These are phyloP conservation scores for Talaromyces sp. DNA, from an alignment of 2,329 filamentous ascomycete species.

Conservation along the genomic window DNA sequence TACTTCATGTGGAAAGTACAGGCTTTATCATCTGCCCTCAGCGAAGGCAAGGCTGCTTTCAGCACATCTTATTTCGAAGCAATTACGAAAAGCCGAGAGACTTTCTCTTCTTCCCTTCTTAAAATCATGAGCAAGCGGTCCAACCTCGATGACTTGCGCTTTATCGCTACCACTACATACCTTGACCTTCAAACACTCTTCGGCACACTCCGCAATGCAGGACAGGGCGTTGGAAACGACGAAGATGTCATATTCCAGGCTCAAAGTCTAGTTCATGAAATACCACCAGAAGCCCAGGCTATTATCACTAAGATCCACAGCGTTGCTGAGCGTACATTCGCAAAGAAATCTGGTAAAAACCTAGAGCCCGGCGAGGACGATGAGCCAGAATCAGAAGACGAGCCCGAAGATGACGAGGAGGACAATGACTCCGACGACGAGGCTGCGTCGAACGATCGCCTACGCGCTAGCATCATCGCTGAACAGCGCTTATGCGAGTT, in stretches of 20 bases:
- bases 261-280: constrained; percentile 67
- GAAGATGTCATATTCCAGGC: constrained; percentile 58
- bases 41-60: constrained; percentile 59
- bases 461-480: constrained; percentile 69
- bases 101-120: constrained; percentile 53
- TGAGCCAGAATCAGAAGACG: constrained; percentile 68
- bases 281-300: constrained; percentile 63
- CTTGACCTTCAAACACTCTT: constrained; percentile 84
- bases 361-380: constrained; percentile 66
- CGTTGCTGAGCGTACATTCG: constrained; percentile 73
- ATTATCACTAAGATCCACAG: constrained; percentile 78
- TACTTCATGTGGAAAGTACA: constrained; percentile 96
- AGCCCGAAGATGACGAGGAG: constrained; percentile 49
- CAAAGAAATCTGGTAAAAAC: constrained; percentile 61
- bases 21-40: constrained; percentile 58
- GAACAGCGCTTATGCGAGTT: constrained; percentile 87
- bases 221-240: constrained; percentile 41
- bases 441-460: constrained; percentile 53
- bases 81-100: constrained; percentile 63
- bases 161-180: constrained; percentile 73
- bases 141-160: constrained; percentile 72
- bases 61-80: constrained; percentile 67
- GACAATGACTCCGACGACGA: constrained; percentile 35
- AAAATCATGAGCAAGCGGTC: constrained; percentile 54
- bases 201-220: constrained; percentile 65